Evolutionary conservation across 1,284 basidiomycete species (phyloP).

Genomic region (Ganoderma multipileum): DNA sequence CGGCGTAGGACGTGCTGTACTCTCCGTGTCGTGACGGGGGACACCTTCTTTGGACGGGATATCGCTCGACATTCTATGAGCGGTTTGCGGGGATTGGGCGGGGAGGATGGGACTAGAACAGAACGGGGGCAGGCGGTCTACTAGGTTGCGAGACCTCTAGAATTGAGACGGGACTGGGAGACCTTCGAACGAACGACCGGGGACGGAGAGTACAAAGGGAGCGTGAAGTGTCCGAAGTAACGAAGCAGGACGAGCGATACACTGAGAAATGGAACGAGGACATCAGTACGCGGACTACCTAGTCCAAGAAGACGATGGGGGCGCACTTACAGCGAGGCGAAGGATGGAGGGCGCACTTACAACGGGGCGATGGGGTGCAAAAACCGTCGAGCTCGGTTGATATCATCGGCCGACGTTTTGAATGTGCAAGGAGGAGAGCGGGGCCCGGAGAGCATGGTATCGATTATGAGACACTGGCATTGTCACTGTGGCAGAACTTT

Average conservation of each 20-base stretch:
- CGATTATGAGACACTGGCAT: background rate
- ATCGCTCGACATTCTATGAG: conserved; percentile 3
- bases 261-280: background rate
- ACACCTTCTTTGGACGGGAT: conserved; percentile 2
- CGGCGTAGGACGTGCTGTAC: background rate
- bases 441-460: background rate
- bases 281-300: background rate
- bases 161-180: background rate
- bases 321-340: background rate
- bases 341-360: conserved; percentile 1
- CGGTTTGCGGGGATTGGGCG: background rate
- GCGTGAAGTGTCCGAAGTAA: background rate
- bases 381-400: background rate
- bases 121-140: background rate
- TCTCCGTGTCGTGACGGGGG: background rate
- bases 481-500: background rate
- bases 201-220: background rate
- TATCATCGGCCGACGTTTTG: background rate
- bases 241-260: background rate
- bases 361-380: background rate
- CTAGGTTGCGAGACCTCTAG: background rate
- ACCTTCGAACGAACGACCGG: background rate
- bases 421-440: background rate
- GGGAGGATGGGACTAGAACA: background rate
- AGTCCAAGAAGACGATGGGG: background rate